These are phyloP conservation scores for Wickerhamomyces ciferrii DNA, from an alignment of 805 yeast species.

Conservation along the genomic window DNA sequence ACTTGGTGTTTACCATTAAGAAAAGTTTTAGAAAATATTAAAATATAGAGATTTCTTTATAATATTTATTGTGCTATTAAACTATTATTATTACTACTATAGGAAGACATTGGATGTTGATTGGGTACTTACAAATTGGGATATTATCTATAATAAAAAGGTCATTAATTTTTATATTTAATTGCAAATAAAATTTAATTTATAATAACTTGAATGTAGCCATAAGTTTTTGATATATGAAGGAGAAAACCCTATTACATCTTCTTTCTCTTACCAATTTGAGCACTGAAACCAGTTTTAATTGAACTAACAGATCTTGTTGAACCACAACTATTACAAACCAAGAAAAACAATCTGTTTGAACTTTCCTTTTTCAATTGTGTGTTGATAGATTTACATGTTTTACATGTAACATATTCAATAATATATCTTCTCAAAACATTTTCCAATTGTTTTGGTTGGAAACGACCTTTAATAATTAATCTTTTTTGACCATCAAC, in stretches of 20 bases:
- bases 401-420: conserved; percentile 98
- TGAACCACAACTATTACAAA: conserved; percentile 97
- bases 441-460: conserved; percentile 95
- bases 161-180: not conserved
- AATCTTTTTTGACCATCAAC: conserved; percentile 97
- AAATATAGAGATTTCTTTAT: too few species aligned
- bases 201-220: not conserved
- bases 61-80: too few species aligned
- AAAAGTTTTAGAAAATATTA: conserved; percentile 41
- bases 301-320: conserved; percentile 95
- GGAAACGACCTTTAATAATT: conserved; percentile 96
- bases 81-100: too few species aligned
- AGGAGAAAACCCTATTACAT: not conserved
- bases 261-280: conserved; percentile 85
- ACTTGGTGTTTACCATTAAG: conserved; percentile 67
- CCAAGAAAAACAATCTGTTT: conserved; percentile 94
- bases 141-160: too few species aligned
- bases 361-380: conserved; percentile 92
- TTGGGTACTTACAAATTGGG: too few species aligned
- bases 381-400: conserved; percentile 97
- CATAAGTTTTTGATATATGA: not conserved
- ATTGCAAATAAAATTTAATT: not conserved
- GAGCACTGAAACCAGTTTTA: conserved; percentile 99
- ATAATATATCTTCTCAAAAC: conserved; percentile 93
- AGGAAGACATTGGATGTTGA: too few species aligned